These are phyloP conservation scores for Leccinellum rugosiceps DNA, from an alignment of 768 basidiomycete species.

Conservation along the genomic window DNA sequence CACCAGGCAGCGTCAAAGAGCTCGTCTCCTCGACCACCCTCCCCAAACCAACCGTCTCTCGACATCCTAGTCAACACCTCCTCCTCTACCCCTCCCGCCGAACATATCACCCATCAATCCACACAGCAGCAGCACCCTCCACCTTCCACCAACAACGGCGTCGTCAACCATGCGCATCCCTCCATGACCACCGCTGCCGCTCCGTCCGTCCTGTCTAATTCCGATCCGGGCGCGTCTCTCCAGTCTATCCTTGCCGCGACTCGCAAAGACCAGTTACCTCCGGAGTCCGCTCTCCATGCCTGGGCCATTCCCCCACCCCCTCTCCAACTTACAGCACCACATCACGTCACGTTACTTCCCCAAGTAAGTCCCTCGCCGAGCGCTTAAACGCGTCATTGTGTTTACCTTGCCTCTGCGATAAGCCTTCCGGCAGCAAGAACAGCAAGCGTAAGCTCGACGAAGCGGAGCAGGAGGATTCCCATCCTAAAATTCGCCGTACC, in stretches of 20 bases:
- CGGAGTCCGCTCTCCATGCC: slow-evolving; percentile 33
- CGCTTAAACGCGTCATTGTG: slow-evolving; percentile 28
- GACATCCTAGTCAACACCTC: slow-evolving; percentile 36
- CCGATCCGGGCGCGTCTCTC: slow-evolving; percentile 38
- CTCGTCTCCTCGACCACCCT: slow-evolving; percentile 50
- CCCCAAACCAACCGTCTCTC: slow-evolving; percentile 38
- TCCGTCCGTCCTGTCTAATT: slow-evolving; percentile 37
- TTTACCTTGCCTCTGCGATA: slow-evolving; percentile 22
- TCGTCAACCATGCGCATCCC: slow-evolving; percentile 28
- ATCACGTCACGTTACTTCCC: slow-evolving; percentile 28
- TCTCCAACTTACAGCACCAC: slow-evolving; percentile 31
- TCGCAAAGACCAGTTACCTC: slow-evolving; percentile 30
- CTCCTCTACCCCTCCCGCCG: slow-evolving; percentile 17
- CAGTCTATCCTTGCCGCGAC: slow-evolving; percentile 37
- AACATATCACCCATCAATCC: slow-evolving; percentile 32
- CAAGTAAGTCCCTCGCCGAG: slow-evolving; percentile 37
- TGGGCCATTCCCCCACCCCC: slow-evolving; percentile 35
- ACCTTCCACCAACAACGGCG: slow-evolving; percentile 25
- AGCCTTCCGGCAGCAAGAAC: slow-evolving; percentile 38
- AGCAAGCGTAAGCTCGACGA: slow-evolving; percentile 76
- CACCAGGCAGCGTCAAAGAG: slow-evolving; percentile 31
- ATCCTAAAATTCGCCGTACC: slow-evolving; percentile 79
- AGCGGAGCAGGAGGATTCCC: slow-evolving; percentile 55
- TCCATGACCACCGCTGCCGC: slow-evolving; percentile 28
- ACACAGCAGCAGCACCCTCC: slow-evolving; percentile 31